Evolutionary conservation across 1,284 basidiomycete species (phyloP).

Genomic region (Abortiporus biennis): DNA sequence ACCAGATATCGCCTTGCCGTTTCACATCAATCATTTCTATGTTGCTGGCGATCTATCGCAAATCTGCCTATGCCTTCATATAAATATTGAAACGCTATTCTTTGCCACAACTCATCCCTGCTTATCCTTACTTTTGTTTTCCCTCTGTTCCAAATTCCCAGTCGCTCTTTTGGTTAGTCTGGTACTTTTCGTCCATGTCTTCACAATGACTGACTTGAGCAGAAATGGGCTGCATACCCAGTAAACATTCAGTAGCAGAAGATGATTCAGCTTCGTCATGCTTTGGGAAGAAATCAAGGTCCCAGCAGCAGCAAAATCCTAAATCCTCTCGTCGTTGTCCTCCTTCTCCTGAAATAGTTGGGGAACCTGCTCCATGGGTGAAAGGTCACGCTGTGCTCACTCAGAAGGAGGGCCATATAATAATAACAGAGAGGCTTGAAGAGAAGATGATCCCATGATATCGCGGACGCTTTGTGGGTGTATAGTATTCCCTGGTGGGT

Average conservation of each 20-base stretch:
- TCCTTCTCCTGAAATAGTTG: constrained; percentile 24
- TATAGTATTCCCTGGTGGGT: no score
- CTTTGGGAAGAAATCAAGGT: constrained; percentile 8
- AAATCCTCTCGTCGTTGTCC: no score
- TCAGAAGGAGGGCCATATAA: constrained; percentile 19
- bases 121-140: no score
- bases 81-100: no score
- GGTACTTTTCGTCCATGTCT: neutral
- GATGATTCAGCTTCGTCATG: constrained; percentile 12
- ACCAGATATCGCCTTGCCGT: no score
- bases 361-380: constrained; percentile 29
- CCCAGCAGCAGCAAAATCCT: neutral
- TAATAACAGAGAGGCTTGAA: constrained; percentile 6
- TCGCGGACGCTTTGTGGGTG: no score
- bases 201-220: neutral
- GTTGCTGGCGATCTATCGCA: no score
- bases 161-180: neutral
- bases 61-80: no score
- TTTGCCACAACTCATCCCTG: no score
- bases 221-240: constrained; percentile 38
- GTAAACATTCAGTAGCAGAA: constrained; percentile 28
- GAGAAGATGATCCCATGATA: no score
- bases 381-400: constrained; percentile 19
- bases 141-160: neutral
- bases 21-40: no score